Percentiles rank a stretch among this genome's conserved stretches.
Conservation (phyloP, 352 stramenopile genomes). For the Globisporangium canariense region DNA sequence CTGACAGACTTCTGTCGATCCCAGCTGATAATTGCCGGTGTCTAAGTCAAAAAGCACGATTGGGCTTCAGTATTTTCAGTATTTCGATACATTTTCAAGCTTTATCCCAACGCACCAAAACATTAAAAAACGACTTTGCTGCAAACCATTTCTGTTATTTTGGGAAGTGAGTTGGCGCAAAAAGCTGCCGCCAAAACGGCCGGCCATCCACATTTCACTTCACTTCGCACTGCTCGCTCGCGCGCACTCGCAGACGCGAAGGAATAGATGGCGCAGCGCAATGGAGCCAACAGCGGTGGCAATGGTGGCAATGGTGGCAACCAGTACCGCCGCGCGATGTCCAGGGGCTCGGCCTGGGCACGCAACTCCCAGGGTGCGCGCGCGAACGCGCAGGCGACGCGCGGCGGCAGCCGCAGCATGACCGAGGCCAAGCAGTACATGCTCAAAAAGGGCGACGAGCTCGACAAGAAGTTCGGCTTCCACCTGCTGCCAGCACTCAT, state of each 20-base stretch:
- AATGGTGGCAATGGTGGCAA: conserved; percentile 19
- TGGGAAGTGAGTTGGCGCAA: no score
- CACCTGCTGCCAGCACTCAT: conserved; percentile 53
- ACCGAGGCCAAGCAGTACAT: conserved; percentile 56
- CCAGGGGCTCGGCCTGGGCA: conserved; percentile 56
- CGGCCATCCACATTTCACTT: neutral
- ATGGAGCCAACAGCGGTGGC: neutral
- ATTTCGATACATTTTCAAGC: no score
- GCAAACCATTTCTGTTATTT: neutral
- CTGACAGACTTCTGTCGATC: no score
- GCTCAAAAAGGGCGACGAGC: conserved; percentile 57
- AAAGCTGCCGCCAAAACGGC: neutral
- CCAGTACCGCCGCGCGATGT: conserved; percentile 50
- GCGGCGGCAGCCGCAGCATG: conserved; percentile 41
- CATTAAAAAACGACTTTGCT: no score
- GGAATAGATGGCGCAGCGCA: conserved; percentile 15
- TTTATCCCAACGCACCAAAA: no score
- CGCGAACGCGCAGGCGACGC: conserved; percentile 41
- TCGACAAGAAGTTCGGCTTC: conserved; percentile 74
- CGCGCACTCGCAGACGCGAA: neutral
- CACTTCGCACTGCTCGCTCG: neutral
- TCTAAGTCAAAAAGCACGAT: no score
- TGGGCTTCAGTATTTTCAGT: no score
- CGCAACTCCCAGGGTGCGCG: conserved; percentile 71
- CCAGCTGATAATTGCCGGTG: no score